Evolutionary conservation across 495 filamentous ascomycete species (phyloP).

Genomic region (Penicillium antarcticum): DNA sequence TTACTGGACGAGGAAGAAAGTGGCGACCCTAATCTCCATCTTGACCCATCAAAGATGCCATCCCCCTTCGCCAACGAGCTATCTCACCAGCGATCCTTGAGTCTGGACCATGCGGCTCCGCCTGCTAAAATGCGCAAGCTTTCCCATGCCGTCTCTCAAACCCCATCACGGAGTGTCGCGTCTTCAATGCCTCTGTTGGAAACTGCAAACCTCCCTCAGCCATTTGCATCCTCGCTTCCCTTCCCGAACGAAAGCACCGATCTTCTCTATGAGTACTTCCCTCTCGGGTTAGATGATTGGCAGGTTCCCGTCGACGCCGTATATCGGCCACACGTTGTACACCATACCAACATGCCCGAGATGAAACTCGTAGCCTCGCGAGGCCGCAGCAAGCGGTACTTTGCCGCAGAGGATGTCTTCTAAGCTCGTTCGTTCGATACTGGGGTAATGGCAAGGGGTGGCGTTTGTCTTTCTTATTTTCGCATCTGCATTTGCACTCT

Average conservation of each 20-base stretch:
- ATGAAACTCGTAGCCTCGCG: conserved; percentile 67
- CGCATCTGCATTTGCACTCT: conserved; percentile 23
- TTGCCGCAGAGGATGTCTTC: conserved; percentile 62
- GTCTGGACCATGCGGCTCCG: conserved; percentile 28
- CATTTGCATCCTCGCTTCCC: conserved; percentile 39
- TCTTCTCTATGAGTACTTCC: conserved; percentile 88
- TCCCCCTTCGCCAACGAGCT: conserved; percentile 27
- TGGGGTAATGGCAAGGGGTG: conserved; percentile 1
- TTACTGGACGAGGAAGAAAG: conserved; percentile 68
- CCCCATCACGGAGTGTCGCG: conserved; percentile 28
- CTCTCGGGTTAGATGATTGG: conserved; percentile 85
- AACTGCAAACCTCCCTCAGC: conserved; percentile 35
- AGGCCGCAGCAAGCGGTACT: conserved; percentile 77
- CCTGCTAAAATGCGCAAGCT: conserved; percentile 45
- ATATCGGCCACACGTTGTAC: conserved; percentile 88
- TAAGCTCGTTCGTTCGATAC: conserved; percentile 10
- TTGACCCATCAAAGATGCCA: conserved; percentile 20
- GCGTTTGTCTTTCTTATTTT: conserved; percentile 10
- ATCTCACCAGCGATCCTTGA: conserved; percentile 18
- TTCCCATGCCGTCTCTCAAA: conserved; percentile 31
- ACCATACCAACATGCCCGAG: conserved; percentile 80
- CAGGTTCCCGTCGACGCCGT: conserved; percentile 88
- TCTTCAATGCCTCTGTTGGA: conserved; percentile 36
- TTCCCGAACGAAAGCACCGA: conserved; percentile 73
- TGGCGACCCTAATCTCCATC: conserved; percentile 18